These are phyloP conservation scores for Astrothelium subdiscretum DNA, from an alignment of 495 filamentous ascomycete genomes.

Conservation along the genomic window DNA sequence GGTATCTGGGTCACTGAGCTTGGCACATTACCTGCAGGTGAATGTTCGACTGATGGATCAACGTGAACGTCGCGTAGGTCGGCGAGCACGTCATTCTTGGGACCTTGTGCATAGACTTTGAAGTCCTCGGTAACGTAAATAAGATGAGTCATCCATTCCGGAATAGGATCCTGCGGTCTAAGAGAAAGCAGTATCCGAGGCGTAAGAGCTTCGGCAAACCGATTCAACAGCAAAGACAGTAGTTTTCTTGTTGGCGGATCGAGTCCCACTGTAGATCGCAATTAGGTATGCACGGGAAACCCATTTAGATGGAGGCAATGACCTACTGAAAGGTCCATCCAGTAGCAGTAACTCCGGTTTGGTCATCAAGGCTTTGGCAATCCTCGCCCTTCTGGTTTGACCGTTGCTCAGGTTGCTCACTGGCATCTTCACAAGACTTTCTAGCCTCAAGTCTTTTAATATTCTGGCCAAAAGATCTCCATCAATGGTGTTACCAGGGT, in stretches of 20 bases:
- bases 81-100: constrained; percentile 41
- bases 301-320: constrained; percentile 33
- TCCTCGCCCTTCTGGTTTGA: constrained; percentile 73
- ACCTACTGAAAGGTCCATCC: constrained; percentile 73
- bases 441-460: constrained; percentile 52
- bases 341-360: constrained; percentile 72
- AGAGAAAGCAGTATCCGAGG: constrained; percentile 67
- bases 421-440: constrained; percentile 58
- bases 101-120: constrained; percentile 44
- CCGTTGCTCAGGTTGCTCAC: constrained; percentile 87
- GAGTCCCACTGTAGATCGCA: constrained; percentile 49
- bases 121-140: constrained; percentile 52
- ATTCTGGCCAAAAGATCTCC: constrained; percentile 47
- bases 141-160: constrained; percentile 81
- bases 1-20: neutral
- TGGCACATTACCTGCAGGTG: neutral
- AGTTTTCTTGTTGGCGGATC: constrained; percentile 66
- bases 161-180: constrained; percentile 73
- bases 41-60: neutral
- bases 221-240: constrained; percentile 56
- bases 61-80: constrained; percentile 19
- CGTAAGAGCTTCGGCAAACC: constrained; percentile 47
- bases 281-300: neutral
- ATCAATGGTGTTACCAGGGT: constrained; percentile 27
- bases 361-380: constrained; percentile 71